Evolutionary conservation across 306 rosid species (phyloP).

Genomic region (Gynostemma pentaphyllum): DNA sequence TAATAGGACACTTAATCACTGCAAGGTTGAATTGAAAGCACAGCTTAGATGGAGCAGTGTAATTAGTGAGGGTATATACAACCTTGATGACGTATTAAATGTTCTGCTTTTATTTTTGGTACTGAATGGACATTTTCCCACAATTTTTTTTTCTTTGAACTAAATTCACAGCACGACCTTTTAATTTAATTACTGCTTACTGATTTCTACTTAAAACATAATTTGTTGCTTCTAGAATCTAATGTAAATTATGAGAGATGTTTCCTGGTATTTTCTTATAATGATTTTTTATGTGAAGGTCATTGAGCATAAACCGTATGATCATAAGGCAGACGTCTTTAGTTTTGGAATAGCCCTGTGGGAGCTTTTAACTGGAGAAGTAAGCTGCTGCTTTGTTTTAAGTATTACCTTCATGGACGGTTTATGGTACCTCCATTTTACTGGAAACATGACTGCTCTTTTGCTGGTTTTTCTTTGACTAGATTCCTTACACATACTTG

Average conservation of each 20-base stretch:
- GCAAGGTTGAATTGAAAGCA: conserved; percentile 1
- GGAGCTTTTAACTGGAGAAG: conserved; percentile 98
- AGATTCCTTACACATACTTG: conserved; percentile 80
- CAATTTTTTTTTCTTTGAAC: neutral
- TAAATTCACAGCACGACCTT: neutral
- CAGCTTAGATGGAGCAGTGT: conserved; percentile 9
- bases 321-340: conserved; percentile 92
- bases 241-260: neutral
- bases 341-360: conserved; percentile 90
- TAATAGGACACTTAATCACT: neutral
- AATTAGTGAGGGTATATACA: conserved; percentile 5
- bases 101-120: neutral
- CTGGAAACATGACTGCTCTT: conserved; percentile 7
- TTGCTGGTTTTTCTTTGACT: conserved; percentile 18
- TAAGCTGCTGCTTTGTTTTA: conserved; percentile 24
- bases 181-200: neutral
- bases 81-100: neutral
- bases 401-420: neutral
- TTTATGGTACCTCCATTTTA: neutral
- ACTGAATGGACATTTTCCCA: neutral
- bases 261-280: conserved; percentile 5
- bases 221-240: neutral
- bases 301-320: conserved; percentile 97
- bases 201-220: neutral
- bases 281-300: conserved; percentile 40